Evolutionary conservation across 2,329 filamentous ascomycete species (phyloP).

Genomic region (Fusarium tuaranense): DNA sequence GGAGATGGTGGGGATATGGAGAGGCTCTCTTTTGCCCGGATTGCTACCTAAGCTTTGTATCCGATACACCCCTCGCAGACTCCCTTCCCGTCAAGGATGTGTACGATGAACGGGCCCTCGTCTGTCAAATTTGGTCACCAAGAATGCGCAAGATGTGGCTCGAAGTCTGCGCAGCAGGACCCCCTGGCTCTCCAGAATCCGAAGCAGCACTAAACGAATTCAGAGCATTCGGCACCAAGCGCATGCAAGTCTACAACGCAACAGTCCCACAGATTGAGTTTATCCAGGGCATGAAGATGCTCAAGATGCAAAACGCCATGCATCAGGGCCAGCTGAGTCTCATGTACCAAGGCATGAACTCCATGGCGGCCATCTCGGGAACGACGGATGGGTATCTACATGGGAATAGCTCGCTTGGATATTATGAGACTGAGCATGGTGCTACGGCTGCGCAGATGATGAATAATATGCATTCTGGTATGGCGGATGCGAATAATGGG

Average conservation of each 20-base stretch:
- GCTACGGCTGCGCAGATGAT: constrained; percentile 49
- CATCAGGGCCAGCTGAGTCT: constrained; percentile 48
- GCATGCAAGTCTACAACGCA: constrained; percentile 46
- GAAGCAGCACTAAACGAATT: constrained; percentile 43
- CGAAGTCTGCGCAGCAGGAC: constrained; percentile 43
- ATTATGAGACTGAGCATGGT: constrained; percentile 50
- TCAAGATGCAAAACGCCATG: constrained; percentile 50
- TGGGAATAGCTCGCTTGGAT: constrained; percentile 51
- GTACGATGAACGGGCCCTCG: constrained; percentile 40
- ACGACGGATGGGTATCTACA: constrained; percentile 47
- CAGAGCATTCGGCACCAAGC: constrained; percentile 39
- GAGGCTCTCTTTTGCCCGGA: constrained; percentile 50
- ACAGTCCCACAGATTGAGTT: constrained; percentile 47
- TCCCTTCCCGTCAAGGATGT: constrained; percentile 42
- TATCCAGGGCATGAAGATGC: constrained; percentile 43
- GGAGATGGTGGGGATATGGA: constrained; percentile 51
- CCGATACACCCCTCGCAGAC: constrained; percentile 42
- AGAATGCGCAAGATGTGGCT: constrained; percentile 54
- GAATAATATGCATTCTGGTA: constrained; percentile 48
- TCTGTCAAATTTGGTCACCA: constrained; percentile 53
- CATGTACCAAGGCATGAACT: constrained; percentile 50
- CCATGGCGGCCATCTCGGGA: constrained; percentile 42
- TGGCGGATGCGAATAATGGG: constrained; percentile 42
- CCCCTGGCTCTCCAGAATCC: constrained; percentile 41
- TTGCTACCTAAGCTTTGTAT: constrained; percentile 49